These are phyloP conservation scores for Eucommia ulmoides DNA, from an alignment of 257 asterid genomes.

Conservation along the genomic window DNA sequence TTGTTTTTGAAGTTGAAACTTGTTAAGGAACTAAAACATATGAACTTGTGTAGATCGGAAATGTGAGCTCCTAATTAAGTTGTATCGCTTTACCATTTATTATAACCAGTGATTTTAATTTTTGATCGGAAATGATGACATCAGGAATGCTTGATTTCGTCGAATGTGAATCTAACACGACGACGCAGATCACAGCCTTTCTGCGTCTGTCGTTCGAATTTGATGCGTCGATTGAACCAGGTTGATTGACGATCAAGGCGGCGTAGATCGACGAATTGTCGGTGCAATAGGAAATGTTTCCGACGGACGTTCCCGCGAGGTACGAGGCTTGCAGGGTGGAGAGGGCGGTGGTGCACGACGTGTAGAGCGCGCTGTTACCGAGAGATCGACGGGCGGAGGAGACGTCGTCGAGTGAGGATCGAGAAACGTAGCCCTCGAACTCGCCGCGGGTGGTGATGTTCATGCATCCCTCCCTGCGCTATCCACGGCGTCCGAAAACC, in stretches of 20 bases:
- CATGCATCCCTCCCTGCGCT: neutral
- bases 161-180: too few species aligned
- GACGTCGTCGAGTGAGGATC: neutral
- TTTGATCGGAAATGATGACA: too few species aligned
- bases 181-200: too few species aligned
- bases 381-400: neutral
- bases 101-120: too few species aligned
- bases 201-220: too few species aligned
- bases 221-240: neutral
- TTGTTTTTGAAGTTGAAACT: too few species aligned
- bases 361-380: neutral
- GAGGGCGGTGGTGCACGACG: neutral
- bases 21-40: too few species aligned
- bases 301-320: neutral
- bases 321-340: neutral
- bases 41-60: too few species aligned
- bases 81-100: too few species aligned
- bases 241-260: neutral
- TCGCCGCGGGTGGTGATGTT: slow-evolving; percentile 2
- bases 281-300: neutral
- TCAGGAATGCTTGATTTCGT: too few species aligned
- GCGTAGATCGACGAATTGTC: neutral
- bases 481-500: neutral
- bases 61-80: too few species aligned
- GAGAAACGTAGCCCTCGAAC: neutral